Evolutionary conservation across 2,329 filamentous ascomycete genomes (phyloP), one percentile per base, ranked within the genome.

Genomic region (Exophiala lecanii-corni): DNA sequence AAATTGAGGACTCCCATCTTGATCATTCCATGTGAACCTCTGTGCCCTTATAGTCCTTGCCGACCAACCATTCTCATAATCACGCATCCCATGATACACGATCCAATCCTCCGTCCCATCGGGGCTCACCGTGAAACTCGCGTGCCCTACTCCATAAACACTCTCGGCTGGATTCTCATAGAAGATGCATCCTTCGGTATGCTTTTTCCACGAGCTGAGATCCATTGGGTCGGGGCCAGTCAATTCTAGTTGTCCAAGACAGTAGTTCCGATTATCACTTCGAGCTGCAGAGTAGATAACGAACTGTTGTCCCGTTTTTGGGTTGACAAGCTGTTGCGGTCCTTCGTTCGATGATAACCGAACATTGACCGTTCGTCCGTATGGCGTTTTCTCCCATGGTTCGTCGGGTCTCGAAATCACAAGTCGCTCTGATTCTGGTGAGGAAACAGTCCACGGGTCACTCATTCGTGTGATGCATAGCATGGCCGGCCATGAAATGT

Each of bases 181-280:
- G 54, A 75, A 75, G 9, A 75, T 63, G 57, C 59, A 72, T 42
- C 66, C 66, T 3, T 63, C 63, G 30, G 65, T 63, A 48, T 70
- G 60, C 58, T 75, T 75, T 15, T 57, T 56, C 72, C 72, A 75
- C 45, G 70, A 68, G 16, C 62, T 53, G 4, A 62, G 60, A 45
- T 73, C 68, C 69, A 75, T 71, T 0, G 71, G 72, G 43, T 74
- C 67, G 15, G 65, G 56, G 16, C 71, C 71, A 2, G 71, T 57
- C 1, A 75, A 65, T 55, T 74, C 71, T 13, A 75, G 60, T 50
- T 71, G 68, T 2, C 69, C 72, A 17, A 75, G 68, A 49, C 72
- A 75, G 59, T 75, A 75, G 57, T 74, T 74, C 2, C 68, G 62
- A 46, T 73, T 75, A 50, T 75, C 71, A n/a, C 65, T 69, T 28